A percentile compares a stretch with the other conserved stretches of the same genome.
Evolutionary conservation across 2,329 filamentous ascomycete genomes (phyloP).

Genomic region (Aspergillus ochraceus): DNA sequence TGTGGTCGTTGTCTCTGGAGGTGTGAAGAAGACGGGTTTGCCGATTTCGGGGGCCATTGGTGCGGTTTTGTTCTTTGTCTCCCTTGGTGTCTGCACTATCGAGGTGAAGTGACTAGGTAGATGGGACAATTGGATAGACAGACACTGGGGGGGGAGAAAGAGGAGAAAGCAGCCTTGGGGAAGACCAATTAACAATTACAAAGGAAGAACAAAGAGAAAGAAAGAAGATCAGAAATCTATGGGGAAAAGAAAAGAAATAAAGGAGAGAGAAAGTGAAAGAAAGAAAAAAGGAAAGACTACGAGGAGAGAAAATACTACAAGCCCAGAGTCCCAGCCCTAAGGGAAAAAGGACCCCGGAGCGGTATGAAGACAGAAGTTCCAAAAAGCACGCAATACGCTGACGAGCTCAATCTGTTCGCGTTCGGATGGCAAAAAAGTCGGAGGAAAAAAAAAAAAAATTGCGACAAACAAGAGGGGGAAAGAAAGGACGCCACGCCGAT

Average conservation of each 20-base stretch:
- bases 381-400: slow-evolving; percentile 23
- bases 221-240: neutral
- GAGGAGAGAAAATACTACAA: slow-evolving; percentile 2
- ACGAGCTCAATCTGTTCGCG: slow-evolving; percentile 5
- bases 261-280: too few species aligned
- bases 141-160: neutral
- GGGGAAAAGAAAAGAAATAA: neutral
- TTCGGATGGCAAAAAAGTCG: neutral
- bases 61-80: too few species aligned
- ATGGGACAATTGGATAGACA: neutral
- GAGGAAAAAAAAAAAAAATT: neutral
- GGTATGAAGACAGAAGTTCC: slow-evolving; percentile 10
- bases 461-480: neutral
- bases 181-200: too few species aligned
- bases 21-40: slow-evolving; percentile 2
- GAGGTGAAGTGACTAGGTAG: neutral
- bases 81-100: too few species aligned
- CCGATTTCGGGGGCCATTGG: slow-evolving; percentile 13
- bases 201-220: too few species aligned
- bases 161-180: neutral
- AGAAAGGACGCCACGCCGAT: neutral
- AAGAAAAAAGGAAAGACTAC: neutral
- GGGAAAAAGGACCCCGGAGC: neutral
- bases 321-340: neutral
- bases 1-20: too few species aligned